Evolutionary conservation across 108 stramenopile species (phyloP), one percentile per base, ranked within the genome.

Genomic region (Parietichytrium sp.): DNA sequence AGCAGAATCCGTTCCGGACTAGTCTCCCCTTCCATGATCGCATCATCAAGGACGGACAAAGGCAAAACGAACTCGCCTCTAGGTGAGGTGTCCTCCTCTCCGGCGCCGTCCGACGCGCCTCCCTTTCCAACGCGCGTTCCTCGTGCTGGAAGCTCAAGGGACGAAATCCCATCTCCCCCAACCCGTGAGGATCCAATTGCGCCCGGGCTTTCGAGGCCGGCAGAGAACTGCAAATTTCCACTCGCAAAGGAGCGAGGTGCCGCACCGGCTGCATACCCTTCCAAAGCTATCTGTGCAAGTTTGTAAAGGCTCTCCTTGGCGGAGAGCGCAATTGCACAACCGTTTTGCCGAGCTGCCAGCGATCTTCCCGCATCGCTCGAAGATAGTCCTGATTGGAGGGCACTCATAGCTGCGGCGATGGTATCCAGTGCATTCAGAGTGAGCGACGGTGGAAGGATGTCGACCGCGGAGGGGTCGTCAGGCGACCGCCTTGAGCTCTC

Each of bases 121-220:
- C 16, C 13, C 42, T 72, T 72, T 13, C 61, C 61, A 25, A 42
- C 23, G 23, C 7, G 12, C 42, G 36, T 72, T 6, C 38, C 29
- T 6, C 38, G n/a, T n/a, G n/a, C 33, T 6, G 61, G 61, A 8
- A 72, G 42, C 38, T 33, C 8, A n/a, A 72, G 13, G 13, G 61
- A 72, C 10, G 61, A 72, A 6, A 72, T 33, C 36, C 61, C 61
- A 72, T 72, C 61, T n/a, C 61, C 61, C 1, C 61, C 61, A 13
- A 45, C 61, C 10, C 61, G 36, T 33, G 38, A 33, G 13, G 15
- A 45, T 6, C 61, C 61, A 27, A 72, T 33, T 16, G 61, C 61
- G 20, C 6, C 29, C 33, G 61, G 36, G 61, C 20, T 72, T 38
- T 72, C 61, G 10, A 33, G 33, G 8, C 38, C 61, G 23, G 61